Evolutionary conservation across 257 asterid genomes (phyloP).

Genomic region (Solanum tacnaense): DNA sequence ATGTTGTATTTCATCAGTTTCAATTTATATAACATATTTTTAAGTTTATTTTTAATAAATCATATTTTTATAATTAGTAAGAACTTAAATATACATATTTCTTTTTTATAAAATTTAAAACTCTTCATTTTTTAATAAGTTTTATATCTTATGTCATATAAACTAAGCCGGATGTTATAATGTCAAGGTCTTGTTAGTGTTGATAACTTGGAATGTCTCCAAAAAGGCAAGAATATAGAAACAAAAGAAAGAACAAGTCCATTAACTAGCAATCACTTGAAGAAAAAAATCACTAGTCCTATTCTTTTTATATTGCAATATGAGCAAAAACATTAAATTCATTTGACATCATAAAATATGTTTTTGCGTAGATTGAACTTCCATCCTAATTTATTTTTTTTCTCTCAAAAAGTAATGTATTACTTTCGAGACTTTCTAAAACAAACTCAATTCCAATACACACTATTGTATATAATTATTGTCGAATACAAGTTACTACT

Average conservation of each 20-base stretch:
- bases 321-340: background rate
- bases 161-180: background rate
- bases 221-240: background rate
- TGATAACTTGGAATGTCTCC: background rate
- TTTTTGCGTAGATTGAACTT: no score
- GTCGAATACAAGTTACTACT: no score
- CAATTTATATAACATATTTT: background rate
- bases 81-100: background rate
- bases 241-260: background rate
- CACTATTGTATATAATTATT: no score
- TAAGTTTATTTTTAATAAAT: background rate
- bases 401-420: no score
- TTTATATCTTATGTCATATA: background rate
- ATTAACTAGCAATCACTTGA: background rate
- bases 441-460: no score
- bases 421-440: no score
- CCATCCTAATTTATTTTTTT: no score
- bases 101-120: background rate
- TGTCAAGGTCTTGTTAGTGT: background rate
- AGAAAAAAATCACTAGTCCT: background rate
- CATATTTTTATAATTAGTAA: background rate
- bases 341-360: background rate
- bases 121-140: rapidly evolving
- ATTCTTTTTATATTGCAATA: background rate
- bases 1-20: no score